Conservation (phyloP, 2,329 filamentous ascomycete species). For the Aspergillus latus region DNA sequence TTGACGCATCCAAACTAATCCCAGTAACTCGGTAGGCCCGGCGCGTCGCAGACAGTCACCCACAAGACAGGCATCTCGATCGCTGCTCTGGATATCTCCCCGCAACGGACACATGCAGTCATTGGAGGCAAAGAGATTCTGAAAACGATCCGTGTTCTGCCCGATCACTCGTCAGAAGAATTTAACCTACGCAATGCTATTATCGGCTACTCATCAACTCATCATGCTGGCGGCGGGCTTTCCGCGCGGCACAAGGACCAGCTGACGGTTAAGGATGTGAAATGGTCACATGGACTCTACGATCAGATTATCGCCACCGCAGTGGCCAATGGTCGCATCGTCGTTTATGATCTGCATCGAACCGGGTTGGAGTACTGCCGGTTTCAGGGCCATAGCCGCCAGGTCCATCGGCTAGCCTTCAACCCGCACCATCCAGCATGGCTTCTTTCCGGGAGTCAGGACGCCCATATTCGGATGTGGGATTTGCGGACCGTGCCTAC, state of each 20-base stretch:
- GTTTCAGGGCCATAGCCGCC: conserved; percentile 64
- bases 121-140: conserved; percentile 66
- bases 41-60: conserved; percentile 56
- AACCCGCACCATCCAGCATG: conserved; percentile 62
- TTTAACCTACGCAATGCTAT: conserved; percentile 63
- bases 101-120: conserved; percentile 62
- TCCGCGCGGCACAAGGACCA: conserved; percentile 57
- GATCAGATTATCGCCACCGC: conserved; percentile 63
- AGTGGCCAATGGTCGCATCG: conserved; percentile 64
- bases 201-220: conserved; percentile 56
- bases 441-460: conserved; percentile 64
- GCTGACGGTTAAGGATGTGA: conserved; percentile 64
- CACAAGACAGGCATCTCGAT: conserved; percentile 66
- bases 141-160: conserved; percentile 62
- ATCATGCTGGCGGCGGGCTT: conserved; percentile 45
- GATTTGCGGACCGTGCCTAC: conserved; percentile 57
- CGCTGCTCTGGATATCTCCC: conserved; percentile 63
- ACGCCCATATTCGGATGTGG: conserved; percentile 64
- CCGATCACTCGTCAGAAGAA: conserved; percentile 59
- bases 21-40: conserved; percentile 36
- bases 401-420: conserved; percentile 66
- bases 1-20: conserved; percentile 21
- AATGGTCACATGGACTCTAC: conserved; percentile 65
- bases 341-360: conserved; percentile 64
- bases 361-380: conserved; percentile 61